Percentiles rank a stretch among this genome's conserved stretches.
These are phyloP conservation scores for Phanerochaete carnosa DNA, from an alignment of 768 basidiomycete genomes.

Conservation along the genomic window DNA sequence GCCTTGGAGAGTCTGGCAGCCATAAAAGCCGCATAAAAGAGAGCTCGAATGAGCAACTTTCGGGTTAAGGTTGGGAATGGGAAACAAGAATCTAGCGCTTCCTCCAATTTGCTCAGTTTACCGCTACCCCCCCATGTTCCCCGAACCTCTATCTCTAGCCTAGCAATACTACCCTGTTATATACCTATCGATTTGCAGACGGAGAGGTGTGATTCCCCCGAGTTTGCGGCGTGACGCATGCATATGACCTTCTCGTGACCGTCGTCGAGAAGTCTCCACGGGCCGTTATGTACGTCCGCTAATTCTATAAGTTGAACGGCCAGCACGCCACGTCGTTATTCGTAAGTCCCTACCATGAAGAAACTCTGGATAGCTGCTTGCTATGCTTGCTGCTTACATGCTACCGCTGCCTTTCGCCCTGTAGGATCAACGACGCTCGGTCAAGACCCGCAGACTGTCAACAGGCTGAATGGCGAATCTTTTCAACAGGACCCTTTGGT, in stretches of 20 bases:
- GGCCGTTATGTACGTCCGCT: background rate
- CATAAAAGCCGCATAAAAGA: too few relatives aligned
- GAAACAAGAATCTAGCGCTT: too few relatives aligned
- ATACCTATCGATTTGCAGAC: too few relatives aligned
- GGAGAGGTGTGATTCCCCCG: background rate
- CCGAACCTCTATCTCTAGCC: too few relatives aligned
- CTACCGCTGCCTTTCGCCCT: conserved; percentile 10
- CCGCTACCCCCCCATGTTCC: too few relatives aligned
- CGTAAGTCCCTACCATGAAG: background rate
- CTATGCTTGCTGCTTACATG: background rate
- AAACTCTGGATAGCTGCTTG: background rate
- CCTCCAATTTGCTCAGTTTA: too few relatives aligned
- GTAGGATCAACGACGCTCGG: conserved; percentile 23
- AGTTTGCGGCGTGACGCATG: background rate
- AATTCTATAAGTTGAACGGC: background rate
- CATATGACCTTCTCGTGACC: background rate
- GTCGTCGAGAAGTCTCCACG: background rate
- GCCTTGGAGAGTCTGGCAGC: too few relatives aligned
- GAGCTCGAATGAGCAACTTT: too few relatives aligned
- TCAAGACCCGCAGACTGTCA: conserved; percentile 31
- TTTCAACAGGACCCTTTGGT: conserved; percentile 34
- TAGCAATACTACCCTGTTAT: too few relatives aligned
- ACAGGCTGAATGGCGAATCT: conserved; percentile 34
- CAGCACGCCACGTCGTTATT: background rate
- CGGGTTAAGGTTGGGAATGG: too few relatives aligned